Conservation (phyloP, 805 yeast genomes). For the Kazachstania martiniae region DNA sequence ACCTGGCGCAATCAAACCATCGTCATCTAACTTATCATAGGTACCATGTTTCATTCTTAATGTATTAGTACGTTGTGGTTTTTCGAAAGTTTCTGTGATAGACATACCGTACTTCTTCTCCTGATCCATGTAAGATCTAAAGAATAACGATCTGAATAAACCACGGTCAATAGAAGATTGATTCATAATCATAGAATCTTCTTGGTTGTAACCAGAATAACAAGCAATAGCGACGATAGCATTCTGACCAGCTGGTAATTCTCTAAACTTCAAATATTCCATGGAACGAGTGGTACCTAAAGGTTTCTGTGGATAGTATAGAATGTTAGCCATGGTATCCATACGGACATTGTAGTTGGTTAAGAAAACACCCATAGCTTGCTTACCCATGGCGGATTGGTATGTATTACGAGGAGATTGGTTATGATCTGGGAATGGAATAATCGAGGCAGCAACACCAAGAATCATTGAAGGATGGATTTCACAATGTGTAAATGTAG, state of each 20-base stretch:
- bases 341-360: constrained; percentile 93
- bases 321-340: constrained; percentile 98
- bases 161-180: constrained; percentile 97
- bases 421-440: constrained; percentile 99
- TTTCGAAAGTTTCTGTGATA: constrained; percentile 94
- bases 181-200: constrained; percentile 99
- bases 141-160: constrained; percentile 86
- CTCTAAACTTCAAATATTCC: constrained; percentile 96
- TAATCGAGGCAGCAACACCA: constrained; percentile 97
- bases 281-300: constrained; percentile 95
- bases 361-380: constrained; percentile 97
- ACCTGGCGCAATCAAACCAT: constrained; percentile 96
- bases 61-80: constrained; percentile 91
- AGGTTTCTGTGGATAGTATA: constrained; percentile 96
- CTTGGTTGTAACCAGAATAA: constrained; percentile 97
- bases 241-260: constrained; percentile 97
- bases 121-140: constrained; percentile 96
- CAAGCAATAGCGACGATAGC: constrained; percentile 97
- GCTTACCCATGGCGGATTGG: constrained; percentile 99
- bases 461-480: constrained; percentile 98
- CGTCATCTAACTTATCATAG: constrained; percentile 95
- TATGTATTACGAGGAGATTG: constrained; percentile 99
- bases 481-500: constrained; percentile 96
- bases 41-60: constrained; percentile 95
- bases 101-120: constrained; percentile 98